Evolutionary conservation across 192 early-diverging fungal genomes (phyloP), one percentile per base, ranked within the genome.

Genomic region (Coemansia brasiliensis): DNA sequence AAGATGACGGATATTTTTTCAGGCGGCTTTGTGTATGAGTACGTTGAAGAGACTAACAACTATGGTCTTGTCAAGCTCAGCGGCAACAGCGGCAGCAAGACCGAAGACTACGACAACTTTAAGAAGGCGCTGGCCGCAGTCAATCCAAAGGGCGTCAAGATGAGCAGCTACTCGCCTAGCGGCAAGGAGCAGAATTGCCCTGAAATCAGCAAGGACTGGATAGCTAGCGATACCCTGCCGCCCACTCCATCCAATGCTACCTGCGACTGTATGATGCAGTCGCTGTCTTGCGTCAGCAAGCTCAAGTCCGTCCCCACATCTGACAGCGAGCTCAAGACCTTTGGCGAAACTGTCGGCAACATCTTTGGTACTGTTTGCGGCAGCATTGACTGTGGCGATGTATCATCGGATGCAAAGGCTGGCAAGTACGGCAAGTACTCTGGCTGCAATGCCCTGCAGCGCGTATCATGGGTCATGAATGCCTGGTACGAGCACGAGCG

Each of bases 11-110:
- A 57, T 25, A 63, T 63, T 8, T 86, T 88, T 74, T 88, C 87
- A 20, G 88, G 88, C 39, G 88, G 86, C 43, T 74, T 92, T 24
- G 82, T 88, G 25, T 92, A 92, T 62, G 87, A 88, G 72, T 89
- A 85, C 81, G 80, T 83, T 11, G 82, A 92, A 52, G 88, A 92
- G 63, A 69, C 71, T 65, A 92, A 92, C 65, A 64, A 83, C 21
- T 92, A 92, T 65, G 88, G 90, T 0, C 65, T 92, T 5, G 86
- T 92, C 46, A 64, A 76, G 20, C 64, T 90, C 56, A 67, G 69
- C 41, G 67, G 68, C 35, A 79, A 59, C 22, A 65, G 65, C 0
- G 69, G 52, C 9, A 76, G 49, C 35, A 65, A 73, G 57, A 63
- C 84, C 12, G 67, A 59, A 0, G 87, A 91, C 57, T 91, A 84